Evolutionary conservation across 805 yeast genomes (phyloP), one percentile per base, ranked within the genome.

Genomic region (Wickerhamomyces bisporus): DNA sequence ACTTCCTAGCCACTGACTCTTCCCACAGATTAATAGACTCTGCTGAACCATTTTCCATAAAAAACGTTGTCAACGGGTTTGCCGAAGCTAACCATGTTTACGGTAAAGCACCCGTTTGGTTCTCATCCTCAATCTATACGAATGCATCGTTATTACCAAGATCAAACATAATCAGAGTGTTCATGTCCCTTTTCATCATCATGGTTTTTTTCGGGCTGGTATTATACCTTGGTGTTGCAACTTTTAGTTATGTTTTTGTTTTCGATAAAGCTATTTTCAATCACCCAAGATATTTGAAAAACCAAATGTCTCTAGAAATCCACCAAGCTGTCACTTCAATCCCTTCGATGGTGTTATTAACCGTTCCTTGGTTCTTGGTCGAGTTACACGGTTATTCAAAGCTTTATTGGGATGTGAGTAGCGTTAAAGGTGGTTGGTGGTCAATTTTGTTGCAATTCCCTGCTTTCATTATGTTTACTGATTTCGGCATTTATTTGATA

Each of bases 281-380:
- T 64, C 98, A 93, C 61, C 98, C 98, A 42, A 76, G 96, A 60
- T 91, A 86, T 62, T 73, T 93, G 63, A 93, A 93, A 61, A 91
- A 93, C 65, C 98, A 93, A 67, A 79, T 93, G 76, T 64, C 75
- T 5, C 66, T 86, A 57, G 98, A 93, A 60, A 84, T 91, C 45
- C 65, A 72, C 45, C 81, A 79, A 57, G 96, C 96, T 0, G 47
- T 76, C 43, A 63, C 82, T 15, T 81, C 97, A 13, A 88, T 93
- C 48, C 98, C 98, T 23, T 58, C 70, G 15, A 93, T 93, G 98
- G 93, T 93, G 16, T 37, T 73, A 23, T 69, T 86, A 48, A 93
- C 98, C 0, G 73, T 80, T 7, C 98, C 98, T 26, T 91, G 96
- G 84, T 89, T 93, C 55, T 52, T 91, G 30, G 50, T 80, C 32